Evolutionary conservation across 768 basidiomycete genomes (phyloP).

Genomic region (Pleurotus giganteus): DNA sequence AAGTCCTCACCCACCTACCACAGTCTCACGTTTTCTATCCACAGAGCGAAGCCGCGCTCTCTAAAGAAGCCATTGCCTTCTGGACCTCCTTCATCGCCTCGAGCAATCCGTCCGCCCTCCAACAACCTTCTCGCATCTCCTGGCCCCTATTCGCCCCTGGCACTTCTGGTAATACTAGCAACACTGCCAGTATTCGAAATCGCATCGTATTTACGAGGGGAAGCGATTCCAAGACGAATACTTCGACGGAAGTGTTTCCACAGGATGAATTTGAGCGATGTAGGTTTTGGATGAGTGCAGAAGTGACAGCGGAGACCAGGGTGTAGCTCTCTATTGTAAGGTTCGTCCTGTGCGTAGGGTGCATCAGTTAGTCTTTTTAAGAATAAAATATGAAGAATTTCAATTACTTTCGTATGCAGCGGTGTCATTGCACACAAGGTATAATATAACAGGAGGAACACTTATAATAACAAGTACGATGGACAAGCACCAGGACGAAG

Average conservation of each 20-base stretch:
- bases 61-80: slow-evolving; percentile 38
- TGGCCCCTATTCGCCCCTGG: slow-evolving; percentile 23
- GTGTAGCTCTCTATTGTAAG: no score
- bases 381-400: no score
- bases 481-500: no score
- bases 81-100: slow-evolving; percentile 42
- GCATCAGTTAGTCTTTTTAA: no score
- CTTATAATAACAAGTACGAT: no score
- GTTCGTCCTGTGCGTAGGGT: no score
- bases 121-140: slow-evolving; percentile 19
- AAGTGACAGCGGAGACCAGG: neutral
- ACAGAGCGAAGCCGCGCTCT: slow-evolving; percentile 35
- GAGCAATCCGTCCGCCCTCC: slow-evolving; percentile 24
- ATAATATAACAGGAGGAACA: no score
- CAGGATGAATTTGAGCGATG: neutral
- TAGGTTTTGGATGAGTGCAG: neutral
- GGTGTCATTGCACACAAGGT: no score
- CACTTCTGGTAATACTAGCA: no score
- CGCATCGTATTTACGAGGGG: slow-evolving; percentile 27
- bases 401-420: no score
- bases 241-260: slow-evolving; percentile 20
- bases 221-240: slow-evolving; percentile 20
- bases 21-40: neutral
- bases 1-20: neutral
- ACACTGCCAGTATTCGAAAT: slow-evolving; percentile 12